Evolutionary conservation across 2,329 filamentous ascomycete species (phyloP).

Genomic region (Rhinocladiella mackenziei): DNA sequence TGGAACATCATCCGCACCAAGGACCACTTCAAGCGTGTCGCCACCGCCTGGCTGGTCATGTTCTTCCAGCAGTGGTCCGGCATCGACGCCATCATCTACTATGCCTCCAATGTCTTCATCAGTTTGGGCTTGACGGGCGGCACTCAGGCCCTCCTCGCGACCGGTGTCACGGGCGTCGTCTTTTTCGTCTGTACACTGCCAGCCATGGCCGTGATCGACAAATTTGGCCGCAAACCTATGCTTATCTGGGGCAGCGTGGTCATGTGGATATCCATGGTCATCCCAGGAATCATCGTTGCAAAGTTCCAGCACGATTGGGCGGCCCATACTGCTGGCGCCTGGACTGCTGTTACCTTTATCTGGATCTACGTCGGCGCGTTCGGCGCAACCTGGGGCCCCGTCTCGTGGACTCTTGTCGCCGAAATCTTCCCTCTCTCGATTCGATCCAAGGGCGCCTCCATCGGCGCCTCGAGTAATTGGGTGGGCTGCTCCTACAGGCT

Average conservation of each 20-base stretch:
- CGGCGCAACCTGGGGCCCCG: slow-evolving; percentile 48
- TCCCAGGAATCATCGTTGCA: slow-evolving; percentile 61
- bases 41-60: too few species aligned
- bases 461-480: slow-evolving; percentile 62
- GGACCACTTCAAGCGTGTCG: too few species aligned
- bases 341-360: slow-evolving; percentile 53
- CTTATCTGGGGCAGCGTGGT: slow-evolving; percentile 44
- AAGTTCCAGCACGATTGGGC: slow-evolving; percentile 51
- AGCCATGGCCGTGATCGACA: slow-evolving; percentile 49
- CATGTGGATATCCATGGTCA: slow-evolving; percentile 62
- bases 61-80: too few species aligned
- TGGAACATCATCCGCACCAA: too few species aligned
- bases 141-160: slow-evolving; percentile 52
- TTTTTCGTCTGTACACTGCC: slow-evolving; percentile 45
- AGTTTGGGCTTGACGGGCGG: slow-evolving; percentile 43
- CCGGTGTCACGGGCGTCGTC: slow-evolving; percentile 51
- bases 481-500: too few species aligned
- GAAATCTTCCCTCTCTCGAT: slow-evolving; percentile 61
- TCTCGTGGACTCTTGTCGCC: slow-evolving; percentile 42
- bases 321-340: slow-evolving; percentile 49
- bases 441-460: slow-evolving; percentile 62
- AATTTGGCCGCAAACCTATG: slow-evolving; percentile 44
- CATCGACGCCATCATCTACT: slow-evolving; percentile 56
- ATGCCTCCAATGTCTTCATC: slow-evolving; percentile 58
- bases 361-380: slow-evolving; percentile 54